A percentile compares a stretch with the other conserved stretches of the same genome.
phyloP scores from a whole-genome alignment of 768 basidiomycete species.

The Hypholoma sublateritium region DNA sequence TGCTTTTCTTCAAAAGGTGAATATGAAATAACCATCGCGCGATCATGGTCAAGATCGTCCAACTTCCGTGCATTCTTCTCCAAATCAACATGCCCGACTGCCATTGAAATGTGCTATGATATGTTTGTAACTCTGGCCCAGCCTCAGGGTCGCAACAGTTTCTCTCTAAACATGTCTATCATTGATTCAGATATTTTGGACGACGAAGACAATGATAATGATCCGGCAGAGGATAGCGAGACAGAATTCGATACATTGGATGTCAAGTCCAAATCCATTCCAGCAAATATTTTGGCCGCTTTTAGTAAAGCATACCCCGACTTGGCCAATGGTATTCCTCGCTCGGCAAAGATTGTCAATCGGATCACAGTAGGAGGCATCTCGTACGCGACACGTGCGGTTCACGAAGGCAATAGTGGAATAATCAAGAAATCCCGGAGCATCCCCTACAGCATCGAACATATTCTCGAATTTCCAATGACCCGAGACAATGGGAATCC shows the following conservation, averaged over 20 bases:
- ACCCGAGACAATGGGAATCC: not conserved
- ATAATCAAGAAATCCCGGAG: not conserved
- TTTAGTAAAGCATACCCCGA: not conserved
- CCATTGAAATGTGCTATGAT: not conserved
- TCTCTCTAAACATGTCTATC: not conserved
- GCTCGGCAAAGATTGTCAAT: not conserved
- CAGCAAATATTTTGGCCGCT: not conserved
- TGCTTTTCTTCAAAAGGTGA: not conserved
- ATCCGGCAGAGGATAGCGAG: not conserved
- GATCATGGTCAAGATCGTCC: not conserved
- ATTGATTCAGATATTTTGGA: not conserved
- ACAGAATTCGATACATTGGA: not conserved
- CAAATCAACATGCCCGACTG: not conserved
- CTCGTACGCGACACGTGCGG: not conserved
- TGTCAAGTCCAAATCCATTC: not conserved
- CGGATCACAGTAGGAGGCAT: not conserved
- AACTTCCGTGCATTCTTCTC: conserved; percentile 8
- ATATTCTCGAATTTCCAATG: conserved; percentile 1
- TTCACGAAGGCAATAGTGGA: conserved; percentile 9
- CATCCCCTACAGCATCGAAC: not conserved
- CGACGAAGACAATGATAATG: not conserved
- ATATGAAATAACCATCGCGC: conserved; percentile 10
- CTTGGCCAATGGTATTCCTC: not conserved
- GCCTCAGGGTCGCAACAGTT: not conserved
- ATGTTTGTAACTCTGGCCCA: conserved; percentile 1